These are phyloP conservation scores for Ogataea chonburiensis DNA, from an alignment of 805 yeast species.

Conservation along the genomic window DNA sequence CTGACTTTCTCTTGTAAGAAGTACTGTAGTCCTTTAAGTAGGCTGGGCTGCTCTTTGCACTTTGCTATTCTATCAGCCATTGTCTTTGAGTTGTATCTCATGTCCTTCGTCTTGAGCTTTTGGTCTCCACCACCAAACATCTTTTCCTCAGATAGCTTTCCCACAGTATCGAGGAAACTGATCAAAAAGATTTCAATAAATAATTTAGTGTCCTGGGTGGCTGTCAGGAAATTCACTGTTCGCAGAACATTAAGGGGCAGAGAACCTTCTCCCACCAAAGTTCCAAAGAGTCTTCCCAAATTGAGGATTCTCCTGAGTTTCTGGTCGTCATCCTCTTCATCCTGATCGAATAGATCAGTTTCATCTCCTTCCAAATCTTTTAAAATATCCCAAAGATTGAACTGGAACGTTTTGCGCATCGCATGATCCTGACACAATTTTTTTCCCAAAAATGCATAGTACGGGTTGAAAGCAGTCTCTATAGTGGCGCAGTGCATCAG, in stretches of 20 bases:
- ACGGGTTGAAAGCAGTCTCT: conserved; percentile 86
- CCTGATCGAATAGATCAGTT: conserved; percentile 22
- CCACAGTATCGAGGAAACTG: conserved; percentile 62
- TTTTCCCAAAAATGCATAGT: conserved; percentile 75
- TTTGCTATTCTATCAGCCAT: conserved; percentile 42
- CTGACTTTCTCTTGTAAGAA: conserved; percentile 51
- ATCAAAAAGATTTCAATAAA: conserved; percentile 75
- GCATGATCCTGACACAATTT: conserved; percentile 75
- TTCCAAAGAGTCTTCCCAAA: conserved; percentile 79
- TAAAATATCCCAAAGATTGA: conserved; percentile 82
- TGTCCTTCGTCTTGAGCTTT: conserved; percentile 31
- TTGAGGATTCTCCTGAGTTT: conserved; percentile 62
- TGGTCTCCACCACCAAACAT: conserved; percentile 43
- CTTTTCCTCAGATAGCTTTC: conserved; percentile 56
- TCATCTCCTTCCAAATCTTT: conserved; percentile 61
- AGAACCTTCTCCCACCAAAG: conserved; percentile 67
- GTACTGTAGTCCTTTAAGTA: conserved; percentile 66
- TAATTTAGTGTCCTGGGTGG: conserved; percentile 57
- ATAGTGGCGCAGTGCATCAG: conserved; percentile 80
- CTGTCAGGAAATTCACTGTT: conserved; percentile 68
- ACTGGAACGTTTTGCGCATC: conserved; percentile 81
- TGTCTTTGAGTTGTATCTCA: conserved; percentile 34
- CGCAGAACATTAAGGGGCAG: conserved; percentile 72
- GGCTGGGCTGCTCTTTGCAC: conserved; percentile 54
- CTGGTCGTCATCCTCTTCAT: conserved; percentile 54